Evolutionary conservation across 2,329 filamentous ascomycete genomes (phyloP).

Genomic region (Paecilomyces fulvus): DNA sequence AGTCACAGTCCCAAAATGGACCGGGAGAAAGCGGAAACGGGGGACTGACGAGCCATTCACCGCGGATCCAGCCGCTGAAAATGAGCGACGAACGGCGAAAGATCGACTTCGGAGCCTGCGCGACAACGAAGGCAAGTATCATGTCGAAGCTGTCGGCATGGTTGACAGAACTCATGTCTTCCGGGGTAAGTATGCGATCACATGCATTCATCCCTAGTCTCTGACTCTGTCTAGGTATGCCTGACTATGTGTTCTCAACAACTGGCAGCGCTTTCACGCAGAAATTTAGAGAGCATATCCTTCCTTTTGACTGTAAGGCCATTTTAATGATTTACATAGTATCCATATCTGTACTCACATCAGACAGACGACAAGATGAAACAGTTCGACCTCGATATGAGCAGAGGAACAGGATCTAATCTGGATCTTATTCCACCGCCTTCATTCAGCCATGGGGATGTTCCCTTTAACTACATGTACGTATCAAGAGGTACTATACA

Average conservation of each 20-base stretch:
- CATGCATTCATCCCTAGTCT: not conserved
- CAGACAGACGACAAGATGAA: slow-evolving; percentile 48
- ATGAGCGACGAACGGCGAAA: slow-evolving; percentile 15
- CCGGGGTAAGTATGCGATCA: slow-evolving; percentile 45
- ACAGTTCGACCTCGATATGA: slow-evolving; percentile 59
- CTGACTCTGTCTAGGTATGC: slow-evolving; percentile 45
- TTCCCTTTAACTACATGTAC: slow-evolving; percentile 59
- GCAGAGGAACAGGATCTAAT: slow-evolving; percentile 49
- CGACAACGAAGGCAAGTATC: slow-evolving; percentile 62
- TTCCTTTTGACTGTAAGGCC: slow-evolving; percentile 59
- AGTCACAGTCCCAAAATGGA: slow-evolving; percentile 76
- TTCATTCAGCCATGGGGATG: slow-evolving; percentile 62
- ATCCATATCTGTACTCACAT: not conserved
- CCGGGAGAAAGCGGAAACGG: slow-evolving; percentile 75
- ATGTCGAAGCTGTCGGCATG: slow-evolving; percentile 60
- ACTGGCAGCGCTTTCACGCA: slow-evolving; percentile 60
- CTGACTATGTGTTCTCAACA: slow-evolving; percentile 79
- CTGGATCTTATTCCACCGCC: slow-evolving; percentile 73
- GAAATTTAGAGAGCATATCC: slow-evolving; percentile 60
- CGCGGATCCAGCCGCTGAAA: slow-evolving; percentile 25
- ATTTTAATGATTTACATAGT: not conserved
- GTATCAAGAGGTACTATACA: slow-evolving; percentile 4
- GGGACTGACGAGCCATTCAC: slow-evolving; percentile 62
- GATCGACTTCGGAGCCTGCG: slow-evolving; percentile 44
- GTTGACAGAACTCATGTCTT: slow-evolving; percentile 81